Percentiles rank a stretch among this genome's conserved stretches.
Evolutionary conservation across 2,329 filamentous ascomycete species (phyloP).

Genomic region (Phaeosphaeria sp.): DNA sequence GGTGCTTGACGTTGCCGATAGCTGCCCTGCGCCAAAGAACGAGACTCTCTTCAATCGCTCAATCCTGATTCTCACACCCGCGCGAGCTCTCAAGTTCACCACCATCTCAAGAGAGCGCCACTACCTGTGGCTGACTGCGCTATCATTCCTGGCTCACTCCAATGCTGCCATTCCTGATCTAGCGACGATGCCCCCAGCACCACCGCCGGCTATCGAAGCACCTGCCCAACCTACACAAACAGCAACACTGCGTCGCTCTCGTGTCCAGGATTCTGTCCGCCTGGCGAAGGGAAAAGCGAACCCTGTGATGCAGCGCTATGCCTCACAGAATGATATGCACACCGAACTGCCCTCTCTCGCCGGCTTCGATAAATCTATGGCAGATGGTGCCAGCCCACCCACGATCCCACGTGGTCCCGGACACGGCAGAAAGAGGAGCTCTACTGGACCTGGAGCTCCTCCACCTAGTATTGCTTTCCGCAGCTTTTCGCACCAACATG

Average conservation of each 20-base stretch:
- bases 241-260: slow-evolving; percentile 57
- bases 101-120: slow-evolving; percentile 83
- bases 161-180: slow-evolving; percentile 81
- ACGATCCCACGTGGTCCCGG: slow-evolving; percentile 72
- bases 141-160: slow-evolving; percentile 94
- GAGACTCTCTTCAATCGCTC: slow-evolving; percentile 82
- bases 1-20: slow-evolving; percentile 94
- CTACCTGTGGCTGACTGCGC: slow-evolving; percentile 90
- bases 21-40: slow-evolving; percentile 82
- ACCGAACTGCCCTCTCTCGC: slow-evolving; percentile 38
- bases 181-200: slow-evolving; percentile 53
- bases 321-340: slow-evolving; percentile 36
- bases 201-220: slow-evolving; percentile 43
- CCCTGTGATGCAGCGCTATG: slow-evolving; percentile 45
- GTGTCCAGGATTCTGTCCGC: slow-evolving; percentile 87
- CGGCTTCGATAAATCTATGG: slow-evolving; percentile 53
- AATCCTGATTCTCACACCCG: slow-evolving; percentile 91
- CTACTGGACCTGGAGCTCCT: slow-evolving; percentile 77
- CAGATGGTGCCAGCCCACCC: slow-evolving; percentile 74
- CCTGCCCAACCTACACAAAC: slow-evolving; percentile 44
- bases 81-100: slow-evolving; percentile 94
- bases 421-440: slow-evolving; percentile 87
- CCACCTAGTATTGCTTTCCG: slow-evolving; percentile 74
- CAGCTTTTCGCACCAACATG: slow-evolving; percentile 69
- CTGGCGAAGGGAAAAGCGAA: slow-evolving; percentile 75